Base-by-base conservation (phyloP, 2,329 filamentous ascomycete genomes). In the Cladosporium sp. region DNA sequence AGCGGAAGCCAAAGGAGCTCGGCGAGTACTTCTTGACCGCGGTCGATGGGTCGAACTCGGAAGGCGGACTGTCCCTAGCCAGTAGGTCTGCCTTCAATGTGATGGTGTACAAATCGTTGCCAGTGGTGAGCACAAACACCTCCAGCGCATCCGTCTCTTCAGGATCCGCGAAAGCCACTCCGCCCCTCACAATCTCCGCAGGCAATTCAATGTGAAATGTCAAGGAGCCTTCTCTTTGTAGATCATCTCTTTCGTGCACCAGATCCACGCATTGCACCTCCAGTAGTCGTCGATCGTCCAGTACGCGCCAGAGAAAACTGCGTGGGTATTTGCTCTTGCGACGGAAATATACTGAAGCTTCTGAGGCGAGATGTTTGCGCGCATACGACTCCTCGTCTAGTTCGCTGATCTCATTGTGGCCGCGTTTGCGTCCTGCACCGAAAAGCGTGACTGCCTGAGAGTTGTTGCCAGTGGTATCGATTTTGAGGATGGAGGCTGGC, bases 291-390 rank as follows among this genome's bases (percentile, higher is more conserved):
- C 88, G 88, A 73, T 92, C 88, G 74, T 96, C 90, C 68, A 97
- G 81, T 47, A 98, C 85, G 72, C 94, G 88, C 95, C 95, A 99
- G 58, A 97, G 85, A 76, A 98, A 96, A 78, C 88, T 92, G 75
- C 91, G 89, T 47, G 95, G 95, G 69, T 90, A 89, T 69, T 86
- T 83, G 74, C 90, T 87, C 77, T 90, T 86, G 77, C 87, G 86
- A 65, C 95, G 88, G 78, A 96, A 93, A 81, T 92, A 97, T 65
- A 98, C 85, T 2, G 92, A 92, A 32, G 92, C 90, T 36, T 93
- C 87, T 1, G 84, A 89, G 30, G 94, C 92, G 63, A 97, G 82
- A 75, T 91, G 87, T 69, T 87, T 88, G 67, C 86, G 83, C 70
- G 89, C 87, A 75, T 96, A 97, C 11, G 86, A 82, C 65, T 87